Evolutionary conservation across 805 yeast genomes (phyloP).

Genomic region (Lipomyces starkeyi): DNA sequence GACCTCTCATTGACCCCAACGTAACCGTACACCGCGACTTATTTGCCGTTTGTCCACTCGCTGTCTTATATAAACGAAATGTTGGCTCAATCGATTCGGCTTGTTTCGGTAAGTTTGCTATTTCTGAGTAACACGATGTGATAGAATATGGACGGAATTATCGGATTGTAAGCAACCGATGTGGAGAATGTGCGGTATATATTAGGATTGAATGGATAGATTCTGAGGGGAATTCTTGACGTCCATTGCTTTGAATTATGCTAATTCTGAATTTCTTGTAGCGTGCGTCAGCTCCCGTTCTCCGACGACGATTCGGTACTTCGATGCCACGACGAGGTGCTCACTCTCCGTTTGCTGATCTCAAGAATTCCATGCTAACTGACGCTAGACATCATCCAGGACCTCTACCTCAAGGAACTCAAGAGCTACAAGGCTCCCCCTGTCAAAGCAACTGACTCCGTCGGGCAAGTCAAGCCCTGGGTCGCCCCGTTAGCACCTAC

Average conservation of each 20-base stretch:
- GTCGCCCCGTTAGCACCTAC: constrained; percentile 77
- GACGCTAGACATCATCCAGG: constrained; percentile 67
- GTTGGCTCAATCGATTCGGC: constrained; percentile 34
- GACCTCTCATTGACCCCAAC: neutral
- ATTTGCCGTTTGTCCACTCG: neutral
- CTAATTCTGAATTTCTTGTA: constrained; percentile 3
- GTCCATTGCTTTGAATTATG: neutral
- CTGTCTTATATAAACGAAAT: constrained; percentile 16
- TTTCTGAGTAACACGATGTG: neutral
- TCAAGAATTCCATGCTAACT: neutral
- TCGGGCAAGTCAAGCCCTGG: constrained; percentile 83
- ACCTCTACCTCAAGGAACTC: constrained; percentile 84
- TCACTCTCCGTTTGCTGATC: neutral
- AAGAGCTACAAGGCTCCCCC: constrained; percentile 87
- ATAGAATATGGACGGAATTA: neutral
- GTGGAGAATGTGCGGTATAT: neutral
- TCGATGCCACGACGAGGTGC: constrained; percentile 34
- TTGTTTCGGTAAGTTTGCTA: constrained; percentile 27
- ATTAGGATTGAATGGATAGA: neutral
- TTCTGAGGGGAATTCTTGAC: neutral
- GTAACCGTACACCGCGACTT: neutral
- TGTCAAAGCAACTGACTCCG: constrained; percentile 73
- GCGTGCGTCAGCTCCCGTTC: constrained; percentile 30
- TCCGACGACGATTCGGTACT: constrained; percentile 34
- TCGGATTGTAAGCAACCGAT: neutral